Evolutionary conservation across 192 early-diverging fungal species (phyloP), one percentile per base, ranked within the genome.

Genomic region (Globomyces pollinis-pini): DNA sequence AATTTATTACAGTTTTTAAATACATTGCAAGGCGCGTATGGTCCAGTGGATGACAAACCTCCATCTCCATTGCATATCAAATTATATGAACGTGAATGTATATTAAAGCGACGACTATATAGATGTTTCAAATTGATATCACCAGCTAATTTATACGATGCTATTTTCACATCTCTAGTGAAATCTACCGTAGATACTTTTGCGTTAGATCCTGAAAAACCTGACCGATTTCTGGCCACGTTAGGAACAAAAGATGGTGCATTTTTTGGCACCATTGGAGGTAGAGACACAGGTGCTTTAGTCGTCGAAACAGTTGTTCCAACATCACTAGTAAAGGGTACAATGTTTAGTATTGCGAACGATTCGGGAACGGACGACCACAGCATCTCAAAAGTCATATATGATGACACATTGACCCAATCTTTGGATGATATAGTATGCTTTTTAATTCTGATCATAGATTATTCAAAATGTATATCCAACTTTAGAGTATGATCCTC

Each of bases 1-100:
- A 91, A 90, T 59, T 76, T 82, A 0, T 54, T 91, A 18, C 65
- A 71, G 0, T 91, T 89, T 54, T 50, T 85, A 9, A 58, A 69
- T 1, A 64, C 72, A 0, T 69, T 85, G 7, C 79, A 83, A 3
- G 65, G 66, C 15, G 64, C 67, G 0, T 84, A 84, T 64, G 52
- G 36, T 0, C 63, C 73, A n/a, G 38, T 62, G 1, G 21, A 65
- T 0, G 63, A 67, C 67, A 28, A 30, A 76, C 75, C 32, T 44
- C 42, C 35, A 13, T 20, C 21, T 42, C 23, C n/a, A 16, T 47
- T 20, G 24, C 35, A 36, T 18, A 50, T 1, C 29, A 71, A 57
- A 39, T 70, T 82, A 30, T 65, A 72, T 3, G 76, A 85, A 23
- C 70, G 77, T 38, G 84, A 88, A 53, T 77, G 78, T 62, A 66